A percentile compares a stretch with the other conserved stretches of the same genome.
phyloP scores from a whole-genome alignment of 306 rosid species.

The Castanea crenata region DNA sequence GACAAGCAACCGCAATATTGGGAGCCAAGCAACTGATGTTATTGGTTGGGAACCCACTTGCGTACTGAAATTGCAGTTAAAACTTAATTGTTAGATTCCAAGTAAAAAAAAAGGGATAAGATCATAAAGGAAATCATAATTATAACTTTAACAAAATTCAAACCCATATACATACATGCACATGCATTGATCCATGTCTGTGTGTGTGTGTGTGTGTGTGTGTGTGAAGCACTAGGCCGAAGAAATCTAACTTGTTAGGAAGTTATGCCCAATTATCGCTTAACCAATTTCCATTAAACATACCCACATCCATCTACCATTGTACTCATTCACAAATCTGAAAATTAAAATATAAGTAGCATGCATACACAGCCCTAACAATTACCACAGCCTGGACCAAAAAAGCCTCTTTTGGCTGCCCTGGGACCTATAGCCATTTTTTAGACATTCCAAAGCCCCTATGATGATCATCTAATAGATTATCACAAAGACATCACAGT shows the following conservation, averaged over 20 bases:
- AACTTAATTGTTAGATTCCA: conserved; percentile 23
- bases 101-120: conserved; percentile 15
- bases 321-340: neutral
- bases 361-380: neutral
- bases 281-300: neutral
- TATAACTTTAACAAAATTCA: neutral
- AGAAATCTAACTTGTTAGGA: neutral
- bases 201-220: no score
- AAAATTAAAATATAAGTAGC: neutral
- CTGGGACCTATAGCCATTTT: neutral
- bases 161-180: neutral
- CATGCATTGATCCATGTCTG: no score
- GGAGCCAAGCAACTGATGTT: conserved; percentile 88
- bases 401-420: neutral
- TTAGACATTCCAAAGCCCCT: neutral
- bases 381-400: neutral
- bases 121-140: neutral
- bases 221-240: neutral
- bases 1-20: conserved; percentile 78
- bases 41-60: conserved; percentile 98
- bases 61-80: conserved; percentile 60
- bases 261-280: neutral
- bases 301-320: neutral
- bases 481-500: neutral
- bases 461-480: neutral